phyloP scores from a whole-genome alignment of 768 basidiomycete genomes.

The Dictyophora rubrovolvata region DNA sequence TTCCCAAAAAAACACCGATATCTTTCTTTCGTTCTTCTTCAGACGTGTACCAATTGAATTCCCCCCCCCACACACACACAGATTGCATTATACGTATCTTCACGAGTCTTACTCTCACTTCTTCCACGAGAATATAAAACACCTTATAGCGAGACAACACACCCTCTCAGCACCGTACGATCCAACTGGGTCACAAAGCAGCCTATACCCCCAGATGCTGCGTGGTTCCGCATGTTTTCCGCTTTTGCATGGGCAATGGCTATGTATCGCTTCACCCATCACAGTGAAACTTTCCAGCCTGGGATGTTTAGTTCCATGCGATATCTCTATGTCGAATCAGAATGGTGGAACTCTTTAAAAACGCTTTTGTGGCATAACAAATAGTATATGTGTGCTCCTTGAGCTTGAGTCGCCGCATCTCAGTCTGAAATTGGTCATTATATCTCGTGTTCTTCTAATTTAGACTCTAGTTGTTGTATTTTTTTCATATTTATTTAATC shows the following conservation, averaged over 20 bases:
- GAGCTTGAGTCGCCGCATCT: no score
- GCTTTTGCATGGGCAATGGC: slow-evolving; percentile 90
- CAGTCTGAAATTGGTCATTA: no score
- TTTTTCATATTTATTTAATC: no score
- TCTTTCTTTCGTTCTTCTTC: not conserved
- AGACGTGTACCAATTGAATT: no score
- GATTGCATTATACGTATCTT: slow-evolving; percentile 96
- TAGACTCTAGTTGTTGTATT: no score
- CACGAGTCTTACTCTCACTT: slow-evolving; percentile 85
- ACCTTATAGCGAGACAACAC: slow-evolving; percentile 26
- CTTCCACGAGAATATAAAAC: slow-evolving; percentile 57
- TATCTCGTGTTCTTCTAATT: no score
- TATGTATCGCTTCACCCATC: slow-evolving; percentile 90
- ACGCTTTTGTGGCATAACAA: slow-evolving; percentile 91
- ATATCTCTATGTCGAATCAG: slow-evolving; percentile 91
- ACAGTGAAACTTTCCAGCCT: slow-evolving; percentile 84
- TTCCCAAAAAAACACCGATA: not conserved
- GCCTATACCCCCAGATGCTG: slow-evolving; percentile 75
- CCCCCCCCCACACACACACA: no score
- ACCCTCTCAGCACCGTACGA: slow-evolving; percentile 32
- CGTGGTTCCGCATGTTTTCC: slow-evolving; percentile 79
- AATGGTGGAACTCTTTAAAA: slow-evolving; percentile 69
- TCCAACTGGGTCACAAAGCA: slow-evolving; percentile 19
- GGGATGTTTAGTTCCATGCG: slow-evolving; percentile 96
- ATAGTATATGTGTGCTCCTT: slow-evolving; percentile 31